These are phyloP conservation scores for Populus euphratica DNA, from an alignment of 345 rosid genomes.

Conservation along the genomic window DNA sequence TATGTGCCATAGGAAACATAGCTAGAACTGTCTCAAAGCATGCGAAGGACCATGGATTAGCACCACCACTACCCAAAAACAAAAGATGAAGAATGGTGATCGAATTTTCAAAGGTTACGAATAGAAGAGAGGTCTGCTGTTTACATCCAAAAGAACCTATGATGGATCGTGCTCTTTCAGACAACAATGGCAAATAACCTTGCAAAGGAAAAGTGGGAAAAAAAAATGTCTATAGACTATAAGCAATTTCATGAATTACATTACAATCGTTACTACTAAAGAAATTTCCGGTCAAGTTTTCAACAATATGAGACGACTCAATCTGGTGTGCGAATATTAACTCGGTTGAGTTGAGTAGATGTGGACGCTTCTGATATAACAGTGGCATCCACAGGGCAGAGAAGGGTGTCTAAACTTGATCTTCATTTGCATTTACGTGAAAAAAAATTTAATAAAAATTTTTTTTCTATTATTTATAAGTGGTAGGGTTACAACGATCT, in stretches of 20 bases:
- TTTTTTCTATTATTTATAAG: no score
- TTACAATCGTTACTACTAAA: background rate
- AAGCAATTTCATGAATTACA: background rate
- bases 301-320: background rate
- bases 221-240: background rate
- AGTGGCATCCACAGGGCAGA: background rate
- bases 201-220: background rate
- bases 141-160: background rate
- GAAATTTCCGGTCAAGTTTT: background rate
- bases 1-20: no score
- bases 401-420: background rate
- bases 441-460: no score
- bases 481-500: accelerated
- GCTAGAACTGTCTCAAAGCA: background rate
- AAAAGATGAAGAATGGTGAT: background rate
- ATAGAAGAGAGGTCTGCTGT: background rate
- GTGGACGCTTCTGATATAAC: background rate
- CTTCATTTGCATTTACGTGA: conserved; percentile 10
- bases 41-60: no score
- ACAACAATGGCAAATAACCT: background rate
- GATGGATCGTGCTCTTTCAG: background rate
- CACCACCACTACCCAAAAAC: no score
- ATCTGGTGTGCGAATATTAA: background rate
- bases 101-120: no score
- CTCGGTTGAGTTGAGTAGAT: background rate